Conservation (phyloP, 2,329 filamentous ascomycete species). For the Triangularia verruculosa region DNA sequence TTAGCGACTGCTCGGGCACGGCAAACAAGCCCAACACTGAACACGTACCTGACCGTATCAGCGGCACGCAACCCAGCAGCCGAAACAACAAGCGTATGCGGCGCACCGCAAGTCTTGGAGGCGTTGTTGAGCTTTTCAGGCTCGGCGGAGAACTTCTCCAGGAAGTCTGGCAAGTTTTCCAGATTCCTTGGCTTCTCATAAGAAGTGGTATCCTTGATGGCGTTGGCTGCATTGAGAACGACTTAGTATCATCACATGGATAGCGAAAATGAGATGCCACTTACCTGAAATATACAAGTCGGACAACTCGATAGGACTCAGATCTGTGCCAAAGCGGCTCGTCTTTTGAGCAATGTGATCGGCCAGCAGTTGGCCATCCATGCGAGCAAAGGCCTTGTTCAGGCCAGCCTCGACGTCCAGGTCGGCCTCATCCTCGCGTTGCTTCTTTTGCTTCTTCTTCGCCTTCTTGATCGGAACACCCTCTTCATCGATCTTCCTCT, state of each 20-base stretch:
- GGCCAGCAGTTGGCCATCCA: conserved; percentile 79
- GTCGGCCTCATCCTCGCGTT: conserved; percentile 52
- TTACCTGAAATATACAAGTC: conserved; percentile 77
- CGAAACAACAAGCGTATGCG: conserved; percentile 87
- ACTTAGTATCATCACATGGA: too few relatives aligned
- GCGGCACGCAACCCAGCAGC: conserved; percentile 82
- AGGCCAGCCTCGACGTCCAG: conserved; percentile 69
- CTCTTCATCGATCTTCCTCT: conserved; percentile 54
- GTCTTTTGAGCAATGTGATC: conserved; percentile 82
- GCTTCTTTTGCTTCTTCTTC: conserved; percentile 53
- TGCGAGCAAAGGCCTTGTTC: conserved; percentile 75
- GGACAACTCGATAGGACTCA: conserved; percentile 80
- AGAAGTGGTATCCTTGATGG: conserved; percentile 75
- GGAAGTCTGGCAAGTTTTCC: conserved; percentile 72
- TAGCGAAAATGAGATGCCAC: conserved; percentile 20
- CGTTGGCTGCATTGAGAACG: conserved; percentile 60
- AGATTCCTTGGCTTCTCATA: conserved; percentile 66
- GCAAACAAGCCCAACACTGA: neutral
- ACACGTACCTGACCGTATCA: conserved; percentile 68
- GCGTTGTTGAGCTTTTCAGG: conserved; percentile 58
- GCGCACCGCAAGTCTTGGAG: conserved; percentile 65
- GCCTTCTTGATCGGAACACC: conserved; percentile 31
- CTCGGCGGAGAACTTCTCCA: conserved; percentile 64
- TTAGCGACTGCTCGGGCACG: neutral
- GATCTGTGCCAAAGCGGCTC: conserved; percentile 71